Evolutionary conservation across 345 rosid genomes (phyloP).

Genomic region (Mercurialis annua): DNA sequence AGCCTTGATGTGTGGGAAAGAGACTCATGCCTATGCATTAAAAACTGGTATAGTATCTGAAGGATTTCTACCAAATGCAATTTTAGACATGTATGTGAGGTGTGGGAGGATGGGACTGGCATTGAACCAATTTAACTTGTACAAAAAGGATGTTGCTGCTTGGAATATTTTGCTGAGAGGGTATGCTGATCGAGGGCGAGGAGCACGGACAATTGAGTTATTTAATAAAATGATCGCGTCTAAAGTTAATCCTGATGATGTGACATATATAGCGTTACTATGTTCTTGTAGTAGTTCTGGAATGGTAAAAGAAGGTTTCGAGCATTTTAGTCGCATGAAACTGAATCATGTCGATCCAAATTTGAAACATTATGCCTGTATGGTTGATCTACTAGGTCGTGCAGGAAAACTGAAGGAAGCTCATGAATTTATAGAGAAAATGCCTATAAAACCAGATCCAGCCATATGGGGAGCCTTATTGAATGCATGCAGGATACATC

Average conservation of each 20-base stretch:
- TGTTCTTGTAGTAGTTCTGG: slow-evolving; percentile 30
- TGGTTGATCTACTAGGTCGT: slow-evolving; percentile 33
- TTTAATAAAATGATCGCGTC: slow-evolving; percentile 21
- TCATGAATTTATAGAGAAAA: slow-evolving; percentile 25
- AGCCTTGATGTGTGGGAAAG: slow-evolving; percentile 33
- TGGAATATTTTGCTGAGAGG: slow-evolving; percentile 36
- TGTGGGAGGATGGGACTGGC: slow-evolving; percentile 31
- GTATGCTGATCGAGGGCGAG: slow-evolving; percentile 26
- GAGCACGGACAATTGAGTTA: slow-evolving; percentile 14
- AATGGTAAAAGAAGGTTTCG: slow-evolving; percentile 30
- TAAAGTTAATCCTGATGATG: slow-evolving; percentile 20
- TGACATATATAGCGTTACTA: slow-evolving; percentile 26
- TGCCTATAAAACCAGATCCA: slow-evolving; percentile 33
- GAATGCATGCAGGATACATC: slow-evolving; percentile 32
- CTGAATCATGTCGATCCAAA: slow-evolving; percentile 14
- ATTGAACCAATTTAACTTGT: slow-evolving; percentile 23
- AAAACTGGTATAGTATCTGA: slow-evolving; percentile 21
- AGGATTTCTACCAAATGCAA: slow-evolving; percentile 30
- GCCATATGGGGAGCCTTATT: slow-evolving; percentile 36
- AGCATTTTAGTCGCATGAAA: slow-evolving; percentile 25
- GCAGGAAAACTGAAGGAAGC: slow-evolving; percentile 25
- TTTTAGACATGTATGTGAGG: slow-evolving; percentile 32
- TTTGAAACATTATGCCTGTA: slow-evolving; percentile 36
- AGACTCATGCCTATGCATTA: slow-evolving; percentile 30
- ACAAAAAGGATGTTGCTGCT: slow-evolving; percentile 24